A percentile compares a stretch with the other conserved stretches of the same genome.
Evolutionary conservation across 2,329 filamentous ascomycete genomes (phyloP).

Genomic region (Exophiala oligosperma): DNA sequence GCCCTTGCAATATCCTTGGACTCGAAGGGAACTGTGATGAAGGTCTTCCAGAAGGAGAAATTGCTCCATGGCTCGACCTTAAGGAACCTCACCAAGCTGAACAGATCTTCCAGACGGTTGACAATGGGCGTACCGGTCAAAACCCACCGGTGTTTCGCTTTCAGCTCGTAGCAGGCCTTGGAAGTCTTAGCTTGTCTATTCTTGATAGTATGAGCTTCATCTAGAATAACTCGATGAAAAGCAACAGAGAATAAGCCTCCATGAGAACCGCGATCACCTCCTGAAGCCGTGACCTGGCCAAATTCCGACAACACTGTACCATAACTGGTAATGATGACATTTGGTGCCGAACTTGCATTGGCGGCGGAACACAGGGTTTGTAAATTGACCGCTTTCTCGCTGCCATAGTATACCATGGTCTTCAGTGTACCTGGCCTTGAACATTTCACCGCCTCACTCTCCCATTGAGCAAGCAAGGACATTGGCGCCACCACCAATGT

Average conservation of each 20-base stretch:
- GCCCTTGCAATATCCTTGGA: slow-evolving; percentile 92
- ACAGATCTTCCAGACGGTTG: slow-evolving; percentile 91
- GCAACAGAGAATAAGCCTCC: slow-evolving; percentile 85
- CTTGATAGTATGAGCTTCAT: slow-evolving; percentile 95
- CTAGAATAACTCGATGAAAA: slow-evolving; percentile 92
- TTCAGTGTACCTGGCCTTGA: slow-evolving; percentile 81
- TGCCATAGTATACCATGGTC: slow-evolving; percentile 87
- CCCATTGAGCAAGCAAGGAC: slow-evolving; percentile 95
- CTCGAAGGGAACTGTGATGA: slow-evolving; percentile 96
- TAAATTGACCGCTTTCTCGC: slow-evolving; percentile 77
- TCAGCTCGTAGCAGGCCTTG: slow-evolving; percentile 88
- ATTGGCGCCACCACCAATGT: slow-evolving; percentile 96
- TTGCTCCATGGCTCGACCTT: slow-evolving; percentile 97
- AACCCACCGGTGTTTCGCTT: slow-evolving; percentile 84
- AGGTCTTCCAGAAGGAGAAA: slow-evolving; percentile 98
- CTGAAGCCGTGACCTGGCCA: slow-evolving; percentile 67
- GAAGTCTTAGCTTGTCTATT: slow-evolving; percentile 88
- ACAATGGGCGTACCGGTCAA: slow-evolving; percentile 96
- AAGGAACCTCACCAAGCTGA: slow-evolving; percentile 87
- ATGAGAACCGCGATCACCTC: slow-evolving; percentile 64
- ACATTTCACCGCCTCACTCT: slow-evolving; percentile 89
- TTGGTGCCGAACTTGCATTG: slow-evolving; percentile 75
- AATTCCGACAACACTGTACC: slow-evolving; percentile 90
- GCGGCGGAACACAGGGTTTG: slow-evolving; percentile 73
- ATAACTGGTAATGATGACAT: slow-evolving; percentile 93